phyloP scores from a whole-genome alignment of 1,284 basidiomycete genomes.

The Marasmius fiardii region DNA sequence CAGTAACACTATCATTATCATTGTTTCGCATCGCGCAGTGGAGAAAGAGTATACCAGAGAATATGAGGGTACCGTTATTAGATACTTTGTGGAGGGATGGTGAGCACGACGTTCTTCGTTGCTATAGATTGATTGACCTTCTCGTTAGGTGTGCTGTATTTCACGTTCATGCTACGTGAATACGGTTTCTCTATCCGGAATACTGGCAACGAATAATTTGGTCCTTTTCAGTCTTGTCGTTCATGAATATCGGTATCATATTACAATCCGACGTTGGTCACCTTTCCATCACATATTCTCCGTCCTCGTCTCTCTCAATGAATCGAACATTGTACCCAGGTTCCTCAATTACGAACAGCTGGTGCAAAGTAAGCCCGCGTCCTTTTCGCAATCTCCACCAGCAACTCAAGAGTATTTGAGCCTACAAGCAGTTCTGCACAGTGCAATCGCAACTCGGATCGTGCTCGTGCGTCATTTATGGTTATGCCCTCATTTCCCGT shows the following conservation, averaged over 20 bases:
- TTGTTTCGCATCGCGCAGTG: slow-evolving; percentile 16
- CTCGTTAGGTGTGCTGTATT: slow-evolving; percentile 18
- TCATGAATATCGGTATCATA: slow-evolving; percentile 18
- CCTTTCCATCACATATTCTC: background rate
- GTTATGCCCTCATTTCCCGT: too few relatives aligned
- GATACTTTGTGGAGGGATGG: slow-evolving; percentile 22
- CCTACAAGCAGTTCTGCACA: slow-evolving; percentile 19
- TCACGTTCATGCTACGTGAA: slow-evolving; percentile 19
- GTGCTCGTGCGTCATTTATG: slow-evolving; percentile 17
- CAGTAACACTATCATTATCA: slow-evolving; percentile 19
- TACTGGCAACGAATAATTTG: background rate
- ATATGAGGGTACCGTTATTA: slow-evolving; percentile 17
- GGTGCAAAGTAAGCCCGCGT: slow-evolving; percentile 16
- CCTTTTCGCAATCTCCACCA: too few relatives aligned
- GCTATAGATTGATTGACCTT: background rate
- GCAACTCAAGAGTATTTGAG: slow-evolving; percentile 4
- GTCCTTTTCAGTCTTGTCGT: slow-evolving; percentile 13
- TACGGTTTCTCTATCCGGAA: slow-evolving; percentile 3
- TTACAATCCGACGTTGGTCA: slow-evolving; percentile 15
- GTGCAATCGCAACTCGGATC: slow-evolving; percentile 20
- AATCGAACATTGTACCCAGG: slow-evolving; percentile 9
- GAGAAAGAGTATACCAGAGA: slow-evolving; percentile 14
- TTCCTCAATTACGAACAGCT: slow-evolving; percentile 17
- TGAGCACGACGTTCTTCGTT: too few relatives aligned
- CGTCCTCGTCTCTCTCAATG: background rate